Percentiles rank a stretch among this genome's conserved stretches.
These are phyloP conservation scores for Chytriomyces sp. DNA, from an alignment of 192 early-diverging fungal genomes.

Conservation along the genomic window DNA sequence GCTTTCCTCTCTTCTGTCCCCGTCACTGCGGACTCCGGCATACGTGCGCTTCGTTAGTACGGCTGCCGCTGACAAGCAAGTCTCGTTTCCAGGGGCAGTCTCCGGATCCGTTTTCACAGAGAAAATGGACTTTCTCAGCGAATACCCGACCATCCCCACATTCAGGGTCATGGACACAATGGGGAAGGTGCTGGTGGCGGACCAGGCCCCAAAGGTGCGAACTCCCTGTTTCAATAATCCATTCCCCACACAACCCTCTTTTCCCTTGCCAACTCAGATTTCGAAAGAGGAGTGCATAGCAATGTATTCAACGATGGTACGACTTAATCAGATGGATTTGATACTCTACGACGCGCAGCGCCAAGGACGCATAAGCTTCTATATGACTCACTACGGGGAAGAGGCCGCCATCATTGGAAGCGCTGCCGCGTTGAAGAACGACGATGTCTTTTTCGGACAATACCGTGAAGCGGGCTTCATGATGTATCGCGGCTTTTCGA, in stretches of 20 bases:
- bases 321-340: conserved; percentile 88
- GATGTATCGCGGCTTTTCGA: conserved; percentile 91
- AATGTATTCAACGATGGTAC: conserved; percentile 92
- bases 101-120: conserved; percentile 53
- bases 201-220: conserved; percentile 64
- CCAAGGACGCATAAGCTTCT: conserved; percentile 97
- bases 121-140: conserved; percentile 41
- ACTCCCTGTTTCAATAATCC: neutral
- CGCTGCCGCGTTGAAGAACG: conserved; percentile 81
- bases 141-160: conserved; percentile 70
- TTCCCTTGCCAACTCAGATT: conserved; percentile 52
- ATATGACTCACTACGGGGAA: conserved; percentile 99
- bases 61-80: too few species aligned
- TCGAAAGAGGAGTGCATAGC: conserved; percentile 71
- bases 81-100: conserved; percentile 52
- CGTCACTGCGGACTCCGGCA: neutral
- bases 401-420: conserved; percentile 89
- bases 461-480: conserved; percentile 96
- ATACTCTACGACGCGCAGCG: conserved; percentile 97
- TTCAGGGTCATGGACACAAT: conserved; percentile 91
- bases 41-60: neutral
- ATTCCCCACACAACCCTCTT: neutral
- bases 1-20: too few species aligned
- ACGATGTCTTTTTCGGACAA: conserved; percentile 91
- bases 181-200: conserved; percentile 74